These are phyloP conservation scores for Cnidoscolus chayamansa DNA, from an alignment of 441 rosid species.

Conservation along the genomic window DNA sequence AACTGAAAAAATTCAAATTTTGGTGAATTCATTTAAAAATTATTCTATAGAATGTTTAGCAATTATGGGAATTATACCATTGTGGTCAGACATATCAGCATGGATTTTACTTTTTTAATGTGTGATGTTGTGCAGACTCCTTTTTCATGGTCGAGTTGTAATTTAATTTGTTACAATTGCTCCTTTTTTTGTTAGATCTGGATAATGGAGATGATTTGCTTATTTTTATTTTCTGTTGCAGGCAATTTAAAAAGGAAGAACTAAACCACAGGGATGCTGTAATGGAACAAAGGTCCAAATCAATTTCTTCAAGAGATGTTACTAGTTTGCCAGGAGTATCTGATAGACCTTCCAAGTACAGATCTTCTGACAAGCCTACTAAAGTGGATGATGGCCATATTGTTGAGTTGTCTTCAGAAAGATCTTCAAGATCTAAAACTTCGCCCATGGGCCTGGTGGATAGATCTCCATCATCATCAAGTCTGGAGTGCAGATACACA, in stretches of 20 bases:
- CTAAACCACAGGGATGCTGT: slow-evolving; percentile 41
- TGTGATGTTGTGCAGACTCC: not conserved
- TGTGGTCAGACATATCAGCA: not conserved
- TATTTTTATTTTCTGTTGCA: slow-evolving; percentile 32
- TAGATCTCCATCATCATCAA: slow-evolving; percentile 76
- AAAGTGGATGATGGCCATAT: slow-evolving; percentile 66
- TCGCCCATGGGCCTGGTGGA: slow-evolving; percentile 66
- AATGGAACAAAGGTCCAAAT: slow-evolving; percentile 52
- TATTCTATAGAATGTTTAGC: not conserved
- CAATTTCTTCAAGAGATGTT: slow-evolving; percentile 51
- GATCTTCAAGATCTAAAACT: slow-evolving; percentile 71
- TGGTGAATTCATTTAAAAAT: not conserved
- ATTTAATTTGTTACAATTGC: not conserved
- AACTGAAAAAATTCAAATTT: not conserved
- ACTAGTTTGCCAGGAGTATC: slow-evolving; percentile 49
- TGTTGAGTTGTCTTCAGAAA: slow-evolving; percentile 64
- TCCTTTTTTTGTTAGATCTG: not conserved
- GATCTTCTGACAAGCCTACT: slow-evolving; percentile 50
- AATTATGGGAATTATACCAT: not conserved
- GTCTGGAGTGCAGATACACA: slow-evolving; percentile 70
- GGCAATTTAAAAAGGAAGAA: slow-evolving; percentile 57
- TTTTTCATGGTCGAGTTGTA: not conserved
- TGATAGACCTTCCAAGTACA: slow-evolving; percentile 61
- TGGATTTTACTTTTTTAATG: not conserved
- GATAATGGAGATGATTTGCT: not conserved